Evolutionary conservation across 1,284 basidiomycete species (phyloP), one percentile per base, ranked within the genome.

Genomic region (Trametes hirsuta): DNA sequence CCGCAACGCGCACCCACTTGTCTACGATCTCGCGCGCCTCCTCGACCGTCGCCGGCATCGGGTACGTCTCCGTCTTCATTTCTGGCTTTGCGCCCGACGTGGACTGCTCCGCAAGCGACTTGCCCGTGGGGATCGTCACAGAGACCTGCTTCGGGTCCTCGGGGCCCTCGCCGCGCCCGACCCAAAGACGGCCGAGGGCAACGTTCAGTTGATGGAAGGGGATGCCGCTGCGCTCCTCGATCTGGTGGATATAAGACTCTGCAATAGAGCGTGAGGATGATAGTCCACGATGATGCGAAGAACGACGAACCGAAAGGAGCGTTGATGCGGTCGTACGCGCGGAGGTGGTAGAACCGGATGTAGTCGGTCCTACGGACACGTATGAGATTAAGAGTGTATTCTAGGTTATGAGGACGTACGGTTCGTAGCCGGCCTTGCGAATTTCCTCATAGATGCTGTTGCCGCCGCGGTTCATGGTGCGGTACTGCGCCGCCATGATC

Each of bases 261-360:
- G 63, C 1, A 10, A 35, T 5, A 18, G 1, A 41, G 18, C 0
- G 10, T 47, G 10, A 44, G 37, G 25, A 15, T 58, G 4, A 30
- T 30, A 11, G 37, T 18, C 40, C 22, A 34, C 18, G 52, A n/a
- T 12, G 3, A 35, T 22, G 15, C 6, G 22, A 22, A 24, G 30
- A n/a, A 14, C 3, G 52, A 72, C 80, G 59, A 53, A 86, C 87
- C 73, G 60, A 79, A 74, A 3, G 93, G 94, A 0, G 88, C 88
- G 71, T 96, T 96, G 75, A 98, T 94, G 34, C 95, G 83, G 72
- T 98, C 96, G 73, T 96, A 97, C 1, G 88, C 81, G 42, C 95
- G 84, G 36, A 98, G 80, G 74, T 97, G 94, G 77, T 92, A 97
- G 81, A 97, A 94, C 18, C 89, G 83, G 66, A 93, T 90, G 72